Base-by-base conservation (phyloP, 805 yeast species). In the Lachancea nothofagi region DNA sequence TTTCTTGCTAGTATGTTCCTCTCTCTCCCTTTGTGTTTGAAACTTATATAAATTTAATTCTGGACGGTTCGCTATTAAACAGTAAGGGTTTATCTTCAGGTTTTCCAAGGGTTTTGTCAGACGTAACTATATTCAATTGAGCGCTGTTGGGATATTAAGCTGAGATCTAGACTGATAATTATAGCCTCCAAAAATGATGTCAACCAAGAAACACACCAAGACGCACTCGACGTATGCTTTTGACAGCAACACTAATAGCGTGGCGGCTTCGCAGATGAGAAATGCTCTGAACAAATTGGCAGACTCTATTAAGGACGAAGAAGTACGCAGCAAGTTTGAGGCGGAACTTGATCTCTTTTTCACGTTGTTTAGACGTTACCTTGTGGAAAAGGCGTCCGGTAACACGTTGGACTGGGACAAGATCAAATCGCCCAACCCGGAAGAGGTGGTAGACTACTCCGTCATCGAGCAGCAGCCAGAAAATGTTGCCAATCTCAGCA, bases 251-350 rank as follows among this genome's bases (percentile, higher is more conserved):
- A 86, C 96, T 34, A 86, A 96, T 41, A 85, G 85, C 47, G 93
- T 88, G 46, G 96, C 97, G 21, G 97, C 97, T 5, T 83, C 95
- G 48, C 97, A 87, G 66, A 93, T 90, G 97, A 81, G 97, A 61
- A 90, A 93, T 63, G 90, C 95, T 1, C 76, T 93, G 66, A 90
- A 90, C 75, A 77, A 75, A 64, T 71, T 90, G 61, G 81, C 89
- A 36, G 97, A 90, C 64, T 73, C 88, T n/a, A 83, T 85, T 40
- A 63, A 67, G 15, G 83, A 72, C 51, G 47, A 51, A 14, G 71
- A 68, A 13, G 55, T 57, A 36, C 76, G 72, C 54, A 59, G 57
- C 45, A 74, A 74, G 52, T 88, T 93, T 57, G 96, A 90, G 65
- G 74, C 72, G 52, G 94, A 89, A 66, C 81, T 90, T 95, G 97